phyloP scores from a whole-genome alignment of 2,329 filamentous ascomycete genomes.

The Coniochaeta sp. region DNA sequence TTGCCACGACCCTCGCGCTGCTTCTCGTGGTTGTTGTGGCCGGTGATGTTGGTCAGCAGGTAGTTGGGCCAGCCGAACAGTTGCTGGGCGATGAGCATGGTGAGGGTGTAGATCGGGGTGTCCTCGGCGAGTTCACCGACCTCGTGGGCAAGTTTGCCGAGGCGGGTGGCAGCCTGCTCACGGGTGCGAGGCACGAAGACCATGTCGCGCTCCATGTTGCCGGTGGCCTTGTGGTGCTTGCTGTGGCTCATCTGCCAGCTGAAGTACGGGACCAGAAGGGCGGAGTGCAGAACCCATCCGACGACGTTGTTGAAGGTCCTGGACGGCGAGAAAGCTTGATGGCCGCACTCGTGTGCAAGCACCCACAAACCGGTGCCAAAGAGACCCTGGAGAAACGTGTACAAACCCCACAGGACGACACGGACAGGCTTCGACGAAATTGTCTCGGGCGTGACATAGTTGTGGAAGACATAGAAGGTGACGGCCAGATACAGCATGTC shows the following conservation, averaged over 20 bases:
- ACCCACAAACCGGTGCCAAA: conserved; percentile 95
- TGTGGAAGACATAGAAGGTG: conserved; percentile 86
- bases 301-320: conserved; percentile 83
- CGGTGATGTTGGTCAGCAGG: conserved; percentile 84
- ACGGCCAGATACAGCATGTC: conserved; percentile 65
- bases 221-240: conserved; percentile 99
- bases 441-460: conserved; percentile 77
- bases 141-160: conserved; percentile 72
- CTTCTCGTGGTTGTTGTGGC: conserved; percentile 88
- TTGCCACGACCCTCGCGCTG: conserved; percentile 89
- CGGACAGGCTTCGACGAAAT: conserved; percentile 64
- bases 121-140: conserved; percentile 87
- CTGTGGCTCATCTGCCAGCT: conserved; percentile 99
- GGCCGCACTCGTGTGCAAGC: conserved; percentile 94
- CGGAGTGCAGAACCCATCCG: conserved; percentile 64
- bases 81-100: conserved; percentile 75
- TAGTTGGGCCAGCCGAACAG: conserved; percentile 91
- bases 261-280: conserved; percentile 75
- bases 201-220: conserved; percentile 97
- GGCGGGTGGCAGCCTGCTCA: conserved; percentile 66
- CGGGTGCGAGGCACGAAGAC: conserved; percentile 95
- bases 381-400: conserved; percentile 80
- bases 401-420: conserved; percentile 53
- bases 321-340: conserved; percentile 93
- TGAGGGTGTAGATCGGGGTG: conserved; percentile 75